These are phyloP conservation scores for Pythium angustatum DNA, from an alignment of 352 stramenopile genomes.

Conservation along the genomic window DNA sequence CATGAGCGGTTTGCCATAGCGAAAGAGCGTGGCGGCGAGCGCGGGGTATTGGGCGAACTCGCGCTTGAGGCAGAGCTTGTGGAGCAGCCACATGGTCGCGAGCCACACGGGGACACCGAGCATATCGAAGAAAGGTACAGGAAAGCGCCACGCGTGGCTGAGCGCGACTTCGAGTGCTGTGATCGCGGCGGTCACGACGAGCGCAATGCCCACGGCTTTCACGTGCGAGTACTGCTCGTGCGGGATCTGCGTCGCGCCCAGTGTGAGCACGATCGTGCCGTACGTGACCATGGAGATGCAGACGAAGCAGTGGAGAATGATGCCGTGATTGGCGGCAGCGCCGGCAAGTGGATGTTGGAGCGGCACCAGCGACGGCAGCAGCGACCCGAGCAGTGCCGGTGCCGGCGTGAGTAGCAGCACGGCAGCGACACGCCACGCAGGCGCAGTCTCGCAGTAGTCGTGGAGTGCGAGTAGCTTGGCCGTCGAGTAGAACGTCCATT, in stretches of 20 bases:
- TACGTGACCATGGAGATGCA: slow-evolving; percentile 4
- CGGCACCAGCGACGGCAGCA: slow-evolving; percentile 12
- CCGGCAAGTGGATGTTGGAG: background rate
- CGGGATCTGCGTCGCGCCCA: slow-evolving; percentile 5
- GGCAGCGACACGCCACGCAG: slow-evolving; percentile 1
- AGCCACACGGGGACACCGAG: background rate
- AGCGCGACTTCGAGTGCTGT: background rate
- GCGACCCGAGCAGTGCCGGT: background rate
- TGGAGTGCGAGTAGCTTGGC: slow-evolving; percentile 22
- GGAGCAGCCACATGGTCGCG: too few relatives aligned
- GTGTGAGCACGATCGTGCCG: slow-evolving; percentile 16
- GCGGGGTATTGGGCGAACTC: too few relatives aligned
- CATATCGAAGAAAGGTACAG: slow-evolving; percentile 19
- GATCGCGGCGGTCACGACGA: background rate
- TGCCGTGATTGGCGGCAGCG: background rate
- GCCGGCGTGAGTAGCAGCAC: slow-evolving; percentile 19
- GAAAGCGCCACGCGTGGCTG: slow-evolving; percentile 11
- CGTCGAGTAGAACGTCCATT: slow-evolving; percentile 23
- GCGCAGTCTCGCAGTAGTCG: background rate
- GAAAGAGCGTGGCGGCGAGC: background rate
- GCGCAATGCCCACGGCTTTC: background rate
- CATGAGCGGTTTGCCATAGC: background rate
- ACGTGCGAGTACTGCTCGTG: slow-evolving; percentile 2
- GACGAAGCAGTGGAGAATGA: background rate
- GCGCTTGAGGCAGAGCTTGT: background rate